Evolutionary conservation across 306 rosid species (phyloP), one percentile per base, ranked within the genome.

Genomic region (Prosopis cineraria): DNA sequence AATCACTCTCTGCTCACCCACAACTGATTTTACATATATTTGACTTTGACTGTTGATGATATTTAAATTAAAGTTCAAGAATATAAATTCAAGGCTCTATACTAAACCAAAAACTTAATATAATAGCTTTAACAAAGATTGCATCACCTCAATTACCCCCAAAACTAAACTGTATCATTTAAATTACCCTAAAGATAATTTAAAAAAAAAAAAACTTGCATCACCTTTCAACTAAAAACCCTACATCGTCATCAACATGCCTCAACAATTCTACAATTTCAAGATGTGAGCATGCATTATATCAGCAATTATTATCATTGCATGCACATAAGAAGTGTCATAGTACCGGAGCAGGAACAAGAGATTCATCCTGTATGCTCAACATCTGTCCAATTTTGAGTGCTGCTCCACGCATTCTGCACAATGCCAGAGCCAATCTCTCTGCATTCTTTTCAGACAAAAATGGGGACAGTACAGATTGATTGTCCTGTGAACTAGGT

Each of bases 331-430:
- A 44, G 33, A 79, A 24, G 63, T 9, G 56, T 13, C 36, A 70
- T 40, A 82, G n/a, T 90, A 94, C 97, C 88, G 97, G 98, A 80
- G 97, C 85, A 76, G 98, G 98, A 45, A 95, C 91, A 78, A 92
- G 97, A 39, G 98, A 88, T 48, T 95, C 98, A 39, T 92, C 98
- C 82, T 95, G 98, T 82, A 95, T 92, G 75, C 98, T 95, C 86
- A 95, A 75, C 98, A 93, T 95, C 90, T 95, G 98, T 10, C 98
- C 98, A 67, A 95, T 86, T 75, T 95, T 92, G 30, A 95, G 94
- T 2, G 98, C 97, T 34, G 98, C 98, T 73, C 98, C 98, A 64
- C 97, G 95, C 98, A 92, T 95, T 84, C 98, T 79, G 80, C 98
- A 93, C 39, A 95, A 87, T 17, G 96, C 96, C 77, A 89, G 89